Base-by-base conservation (phyloP, 306 rosid species). In the Morella rubra region DNA sequence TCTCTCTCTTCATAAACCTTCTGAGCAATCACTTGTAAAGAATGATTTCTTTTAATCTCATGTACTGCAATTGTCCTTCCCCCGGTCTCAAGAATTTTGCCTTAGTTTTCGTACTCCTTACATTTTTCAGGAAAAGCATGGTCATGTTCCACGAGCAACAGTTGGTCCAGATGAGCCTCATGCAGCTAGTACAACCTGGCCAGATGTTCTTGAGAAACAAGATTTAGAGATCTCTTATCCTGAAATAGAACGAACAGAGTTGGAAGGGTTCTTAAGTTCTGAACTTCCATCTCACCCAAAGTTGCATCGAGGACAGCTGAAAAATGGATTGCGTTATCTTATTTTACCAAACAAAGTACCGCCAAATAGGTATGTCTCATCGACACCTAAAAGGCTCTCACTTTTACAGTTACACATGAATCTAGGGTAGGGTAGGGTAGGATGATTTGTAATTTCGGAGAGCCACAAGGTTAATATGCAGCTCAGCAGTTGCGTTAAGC, bases 81-180 rank as follows among this genome's bases (percentile, higher is more conserved):
- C 11, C 18, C 59, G 41, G 5, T 66, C 59, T 66, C 64, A 62
- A 64, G 40, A 32, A 18, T 5, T 76, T n/a, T 40, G 59, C 56
- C 77, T 74, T 69, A 71, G 45, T 75, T 44, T 6, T 61, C 69
- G 55, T 53, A 8, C 67, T 62, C 78, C 53, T 40, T 72, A 60
- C 52, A 45, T 54, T 78, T 78, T 69, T 62, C 69, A 32, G 96
- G 87, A 64, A 69, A 86, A 82, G 81, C 76, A 69, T 74, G 80
- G 58, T 74, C 89, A 76, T 49, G 14, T 86, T 79, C 89, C 90
- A 1, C 81, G 44, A 68, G 97, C 97, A 65, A 90, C 92, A 14
- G 85, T 92, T 53, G 98, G 98, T 73, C 97, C 97, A 19, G 97
- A 95, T 73, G 97, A 95, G 86, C 98, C 98, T 47, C 98, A 92